These are phyloP conservation scores for Aspergillus olivimuriae DNA, from an alignment of 495 filamentous ascomycete species.

Conservation along the genomic window DNA sequence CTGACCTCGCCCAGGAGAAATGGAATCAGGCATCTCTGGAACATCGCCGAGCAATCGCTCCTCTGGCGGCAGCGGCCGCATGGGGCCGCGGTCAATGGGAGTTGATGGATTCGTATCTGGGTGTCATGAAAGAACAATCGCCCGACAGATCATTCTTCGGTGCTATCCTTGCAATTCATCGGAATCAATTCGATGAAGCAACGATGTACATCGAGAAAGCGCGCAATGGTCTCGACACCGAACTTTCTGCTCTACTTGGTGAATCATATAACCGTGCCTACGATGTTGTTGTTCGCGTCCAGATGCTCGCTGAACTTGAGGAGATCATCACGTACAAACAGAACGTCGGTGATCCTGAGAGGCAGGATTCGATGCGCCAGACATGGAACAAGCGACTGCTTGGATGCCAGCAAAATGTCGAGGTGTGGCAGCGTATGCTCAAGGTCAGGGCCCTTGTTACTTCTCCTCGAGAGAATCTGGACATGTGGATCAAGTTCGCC, in stretches of 20 bases:
- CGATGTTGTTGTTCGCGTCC: constrained; percentile 88
- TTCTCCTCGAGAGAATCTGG: constrained; percentile 81
- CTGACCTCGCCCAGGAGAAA: constrained; percentile 80
- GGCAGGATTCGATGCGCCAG: constrained; percentile 80
- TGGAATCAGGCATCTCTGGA: constrained; percentile 84
- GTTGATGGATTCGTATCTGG: constrained; percentile 92
- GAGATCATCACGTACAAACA: constrained; percentile 98
- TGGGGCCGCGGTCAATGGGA: constrained; percentile 98
- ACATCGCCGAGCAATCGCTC: constrained; percentile 80
- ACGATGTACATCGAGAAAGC: constrained; percentile 80
- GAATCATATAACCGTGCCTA: constrained; percentile 97
- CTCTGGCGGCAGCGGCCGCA: constrained; percentile 90
- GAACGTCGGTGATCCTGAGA: constrained; percentile 65
- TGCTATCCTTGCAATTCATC: constrained; percentile 86
- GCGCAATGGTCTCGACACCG: constrained; percentile 87
- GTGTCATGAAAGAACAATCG: constrained; percentile 86
- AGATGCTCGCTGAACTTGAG: constrained; percentile 97
- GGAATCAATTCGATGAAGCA: constrained; percentile 90
- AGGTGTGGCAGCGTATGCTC: constrained; percentile 97
- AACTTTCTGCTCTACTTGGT: constrained; percentile 87
- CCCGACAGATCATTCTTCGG: constrained; percentile 97
- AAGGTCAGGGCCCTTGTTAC: constrained; percentile 92
- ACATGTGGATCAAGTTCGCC: constrained; percentile 99
- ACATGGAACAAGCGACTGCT: constrained; percentile 95
- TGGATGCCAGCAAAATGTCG: constrained; percentile 93